Evolutionary conservation across 495 filamentous ascomycete species (phyloP), one percentile per base, ranked within the genome.

Genomic region (Hypoxylon cercidicola): DNA sequence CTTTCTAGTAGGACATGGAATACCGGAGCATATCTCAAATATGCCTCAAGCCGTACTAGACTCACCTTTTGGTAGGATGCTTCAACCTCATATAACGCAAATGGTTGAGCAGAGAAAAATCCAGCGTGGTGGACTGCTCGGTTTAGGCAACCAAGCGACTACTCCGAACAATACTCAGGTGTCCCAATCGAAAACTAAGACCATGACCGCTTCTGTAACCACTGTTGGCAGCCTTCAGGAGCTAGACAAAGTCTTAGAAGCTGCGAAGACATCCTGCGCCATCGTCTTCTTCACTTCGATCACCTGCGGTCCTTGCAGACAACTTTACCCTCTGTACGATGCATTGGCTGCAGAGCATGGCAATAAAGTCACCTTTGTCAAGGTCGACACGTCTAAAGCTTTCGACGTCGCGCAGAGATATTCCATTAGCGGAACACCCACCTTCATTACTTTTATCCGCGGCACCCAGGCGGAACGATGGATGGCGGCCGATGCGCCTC

Each of bases 221-320:
- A 58, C 67, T 23, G 72, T 77, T 13, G 72, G 66, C 28, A 79
- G 68, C 40, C 69, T 90, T 6, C 66, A 71, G 2, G 85, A 90
- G 41, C 75, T 97, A 0, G 81, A 93, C 10, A 70, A 72, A 16
- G 73, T 89, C 9, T 76, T 97, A 4, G 71, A 77, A 1, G 76
- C 78, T 25, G 88, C 89, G 8, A 79, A 83, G 16, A 76, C 82
- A 15, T 84, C 87, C 1, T 93, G 90, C 64, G 91, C 92, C 3
- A 87, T 95, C 28, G 82, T 97, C 60, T 98, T 97, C 82, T 98
- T 98, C 76, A 97, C 94, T 1, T 93, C 90, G 9, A 82, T 90
- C 3, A 95, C 88, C 23, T 97, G 94, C 69, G 85, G 88, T 0
- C 93, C 94, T 3, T 97, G 94, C 83, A 92, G 88, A 75, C 75